phyloP scores from a whole-genome alignment of 129 eudicot genomes.

The Pulicaria dysenterica region DNA sequence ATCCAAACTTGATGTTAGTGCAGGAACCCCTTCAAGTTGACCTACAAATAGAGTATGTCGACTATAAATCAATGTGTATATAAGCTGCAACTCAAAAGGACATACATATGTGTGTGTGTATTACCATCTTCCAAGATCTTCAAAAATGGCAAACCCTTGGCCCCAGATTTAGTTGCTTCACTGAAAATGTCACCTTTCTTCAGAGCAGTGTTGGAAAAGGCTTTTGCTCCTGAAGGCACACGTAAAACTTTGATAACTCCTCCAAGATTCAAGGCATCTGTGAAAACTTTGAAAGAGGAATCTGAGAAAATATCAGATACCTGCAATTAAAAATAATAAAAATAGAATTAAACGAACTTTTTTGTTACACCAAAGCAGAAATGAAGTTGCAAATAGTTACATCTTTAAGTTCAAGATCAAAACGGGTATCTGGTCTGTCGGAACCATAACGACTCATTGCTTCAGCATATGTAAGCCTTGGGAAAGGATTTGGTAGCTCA shows the following conservation, averaged over 20 bases:
- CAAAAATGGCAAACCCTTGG: constrained; percentile 94
- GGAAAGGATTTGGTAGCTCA: constrained; percentile 93
- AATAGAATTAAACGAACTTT: background rate
- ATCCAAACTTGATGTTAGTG: constrained; percentile 72
- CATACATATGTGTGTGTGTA: background rate
- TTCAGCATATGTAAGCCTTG: constrained; percentile 95
- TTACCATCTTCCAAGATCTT: constrained; percentile 82
- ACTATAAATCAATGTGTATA: background rate
- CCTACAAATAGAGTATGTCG: constrained; percentile 43
- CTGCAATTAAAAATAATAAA: constrained; percentile 44
- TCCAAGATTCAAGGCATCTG: constrained; percentile 69
- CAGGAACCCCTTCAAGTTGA: constrained; percentile 79
- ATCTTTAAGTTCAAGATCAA: constrained; percentile 88
- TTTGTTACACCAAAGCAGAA: background rate
- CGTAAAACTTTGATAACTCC: constrained; percentile 73
- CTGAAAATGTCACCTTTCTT: constrained; percentile 86
- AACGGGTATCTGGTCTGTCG: constrained; percentile 92
- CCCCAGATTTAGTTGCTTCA: constrained; percentile 92
- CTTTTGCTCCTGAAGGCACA: constrained; percentile 80
- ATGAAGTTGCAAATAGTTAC: constrained; percentile 39
- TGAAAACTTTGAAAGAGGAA: constrained; percentile 82
- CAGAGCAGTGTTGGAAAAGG: constrained; percentile 82
- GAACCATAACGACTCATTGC: constrained; percentile 93
- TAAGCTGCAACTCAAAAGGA: background rate
- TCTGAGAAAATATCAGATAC: constrained; percentile 71